These are phyloP conservation scores for Paspalum notatum DNA, from an alignment of 176 grass and related monocot species.

Conservation along the genomic window DNA sequence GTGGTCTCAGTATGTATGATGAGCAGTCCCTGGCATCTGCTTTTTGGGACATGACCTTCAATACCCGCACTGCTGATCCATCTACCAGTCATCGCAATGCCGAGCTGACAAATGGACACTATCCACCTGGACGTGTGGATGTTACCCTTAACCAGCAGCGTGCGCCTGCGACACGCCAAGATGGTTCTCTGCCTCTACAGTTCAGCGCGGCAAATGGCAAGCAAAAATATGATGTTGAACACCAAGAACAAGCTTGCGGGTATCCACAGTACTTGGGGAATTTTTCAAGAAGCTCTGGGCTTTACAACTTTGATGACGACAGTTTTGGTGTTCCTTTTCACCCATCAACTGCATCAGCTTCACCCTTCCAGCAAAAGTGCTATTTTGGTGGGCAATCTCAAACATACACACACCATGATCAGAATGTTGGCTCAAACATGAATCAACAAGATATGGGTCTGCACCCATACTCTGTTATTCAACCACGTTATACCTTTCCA, in stretches of 20 bases:
- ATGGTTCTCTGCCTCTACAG: slow-evolving; percentile 20
- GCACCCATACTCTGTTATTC: slow-evolving; percentile 37
- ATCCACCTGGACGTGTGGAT: slow-evolving; percentile 14
- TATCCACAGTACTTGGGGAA: slow-evolving; percentile 28
- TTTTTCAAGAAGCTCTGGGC: slow-evolving; percentile 33
- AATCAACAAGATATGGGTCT: slow-evolving; percentile 36
- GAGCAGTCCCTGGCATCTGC: slow-evolving; percentile 54
- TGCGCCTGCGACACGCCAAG: slow-evolving; percentile 24
- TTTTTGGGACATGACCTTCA: slow-evolving; percentile 52
- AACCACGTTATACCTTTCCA: slow-evolving; percentile 41
- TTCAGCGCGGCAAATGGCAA: slow-evolving; percentile 29
- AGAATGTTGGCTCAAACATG: slow-evolving; percentile 47
- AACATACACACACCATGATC: slow-evolving; percentile 31
- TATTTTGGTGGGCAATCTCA: slow-evolving; percentile 41
- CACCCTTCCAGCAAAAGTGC: slow-evolving; percentile 30
- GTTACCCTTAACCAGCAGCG: background rate
- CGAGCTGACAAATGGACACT: slow-evolving; percentile 33
- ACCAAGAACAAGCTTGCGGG: slow-evolving; percentile 15
- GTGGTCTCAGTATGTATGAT: slow-evolving; percentile 34
- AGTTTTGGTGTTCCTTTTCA: slow-evolving; percentile 31
- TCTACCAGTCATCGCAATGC: slow-evolving; percentile 5
- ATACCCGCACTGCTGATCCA: slow-evolving; percentile 20
- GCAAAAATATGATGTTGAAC: slow-evolving; percentile 30
- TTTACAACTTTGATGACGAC: background rate
- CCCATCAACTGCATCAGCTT: slow-evolving; percentile 36